Evolutionary conservation across 2,329 filamentous ascomycete species (phyloP), one percentile per base, ranked within the genome.

Genomic region (Diplodia intermedia): DNA sequence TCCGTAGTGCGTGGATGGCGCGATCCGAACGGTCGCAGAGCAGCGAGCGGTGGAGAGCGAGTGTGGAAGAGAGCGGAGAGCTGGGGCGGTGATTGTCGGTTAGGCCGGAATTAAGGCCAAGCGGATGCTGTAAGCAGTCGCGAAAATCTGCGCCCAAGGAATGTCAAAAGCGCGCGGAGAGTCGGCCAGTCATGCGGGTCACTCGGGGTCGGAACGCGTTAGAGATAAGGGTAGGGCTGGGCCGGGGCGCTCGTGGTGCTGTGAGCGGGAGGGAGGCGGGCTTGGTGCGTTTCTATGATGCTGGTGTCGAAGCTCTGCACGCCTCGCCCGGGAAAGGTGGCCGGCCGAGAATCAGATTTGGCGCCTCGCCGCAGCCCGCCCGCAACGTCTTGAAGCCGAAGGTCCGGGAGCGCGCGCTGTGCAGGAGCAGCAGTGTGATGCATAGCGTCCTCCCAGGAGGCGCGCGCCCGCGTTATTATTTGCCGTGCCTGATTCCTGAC

Each of bases 81-180:
- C 49, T 38, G 43, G 54, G 65, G 65, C 65, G 65, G 38, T 43
- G 52, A 57, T 50, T 65, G 65, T 71, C 70, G 71, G 71, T 61
- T 72, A 70, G 56, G 62, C 65, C 69, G 71, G 73, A 73, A 70
- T 69, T 69, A 67, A 43, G 68, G 66, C 70, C 69, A 70, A 65
- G 67, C 68, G 54, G 61, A 66, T 68, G 50, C 23, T 55, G 66
- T 68, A 62, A 68, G 66, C 66, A 56, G 57, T 14, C 38, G 60
- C 43, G 43, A 66, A 57, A 66, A 57, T 66, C 55, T 38, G 57
- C 61, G 55, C 53, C 33, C 55, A 69, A 65, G 71, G 66, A 68
- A 62, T 62, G 56, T 68, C 62, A 65, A 52, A 49, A 33, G 60
- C 43, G 60, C 60, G 60, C 43, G 60, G 23, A 36, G 60, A 60